A percentile compares a stretch with the other conserved stretches of the same genome.
Evolutionary conservation across 1,139 yeast genomes (phyloP).

Genomic region (Pneumocystis murina): DNA sequence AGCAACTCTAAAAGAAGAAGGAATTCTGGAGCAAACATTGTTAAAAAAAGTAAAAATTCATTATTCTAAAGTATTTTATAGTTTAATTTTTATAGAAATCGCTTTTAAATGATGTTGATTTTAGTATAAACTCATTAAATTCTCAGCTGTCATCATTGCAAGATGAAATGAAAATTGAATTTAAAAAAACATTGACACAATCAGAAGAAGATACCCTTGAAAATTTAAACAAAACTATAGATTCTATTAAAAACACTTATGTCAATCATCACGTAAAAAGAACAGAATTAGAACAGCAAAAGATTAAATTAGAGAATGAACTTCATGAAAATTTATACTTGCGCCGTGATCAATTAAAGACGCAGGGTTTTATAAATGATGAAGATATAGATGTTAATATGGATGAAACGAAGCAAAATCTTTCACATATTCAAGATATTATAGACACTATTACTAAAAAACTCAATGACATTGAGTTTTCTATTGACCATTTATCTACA

Average conservation of each 20-base stretch:
- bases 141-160: slow-evolving; percentile 27
- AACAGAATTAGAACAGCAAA: slow-evolving; percentile 36
- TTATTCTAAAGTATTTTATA: background rate
- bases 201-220: slow-evolving; percentile 34
- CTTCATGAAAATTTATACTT: slow-evolving; percentile 41
- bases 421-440: slow-evolving; percentile 24
- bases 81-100: slow-evolving; percentile 4
- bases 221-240: slow-evolving; percentile 29
- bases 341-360: slow-evolving; percentile 25
- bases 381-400: slow-evolving; percentile 14
- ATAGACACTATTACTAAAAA: slow-evolving; percentile 22
- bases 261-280: slow-evolving; percentile 31
- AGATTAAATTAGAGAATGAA: slow-evolving; percentile 43
- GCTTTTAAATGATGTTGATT: slow-evolving; percentile 19
- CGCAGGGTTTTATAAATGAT: slow-evolving; percentile 14
- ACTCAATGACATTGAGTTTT: slow-evolving; percentile 17
- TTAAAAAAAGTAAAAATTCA: slow-evolving; percentile 6
- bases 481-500: slow-evolving; percentile 13
- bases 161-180: slow-evolving; percentile 40
- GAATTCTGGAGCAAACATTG: slow-evolving; percentile 16
- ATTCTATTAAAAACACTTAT: slow-evolving; percentile 30
- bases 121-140: slow-evolving; percentile 20
- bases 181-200: slow-evolving; percentile 37
- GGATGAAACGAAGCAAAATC: slow-evolving; percentile 20
- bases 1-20: slow-evolving; percentile 30